Evolutionary conservation across 2,329 filamentous ascomycete genomes (phyloP).

Genomic region (Colletotrichum simmondsii): DNA sequence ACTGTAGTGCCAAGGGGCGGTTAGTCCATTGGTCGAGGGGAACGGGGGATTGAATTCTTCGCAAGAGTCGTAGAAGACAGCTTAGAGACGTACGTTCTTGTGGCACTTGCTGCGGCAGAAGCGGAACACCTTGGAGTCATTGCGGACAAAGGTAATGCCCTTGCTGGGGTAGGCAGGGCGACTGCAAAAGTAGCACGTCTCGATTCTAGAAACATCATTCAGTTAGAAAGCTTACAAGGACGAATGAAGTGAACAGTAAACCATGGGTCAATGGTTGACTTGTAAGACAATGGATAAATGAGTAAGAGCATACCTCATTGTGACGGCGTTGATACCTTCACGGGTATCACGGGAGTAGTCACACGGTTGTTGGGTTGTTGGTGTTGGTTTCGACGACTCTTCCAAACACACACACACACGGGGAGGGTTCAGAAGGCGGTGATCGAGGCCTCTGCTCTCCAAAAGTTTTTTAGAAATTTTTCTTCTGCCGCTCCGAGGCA

Average conservation of each 20-base stretch:
- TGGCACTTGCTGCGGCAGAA: constrained; percentile 72
- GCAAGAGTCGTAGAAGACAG: neutral
- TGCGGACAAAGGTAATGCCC: constrained; percentile 56
- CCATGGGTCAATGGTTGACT: neutral
- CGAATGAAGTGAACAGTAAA: neutral
- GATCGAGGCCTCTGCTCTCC: constrained; percentile 20
- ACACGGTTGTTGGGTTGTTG: neutral
- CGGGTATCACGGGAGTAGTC: constrained; percentile 26
- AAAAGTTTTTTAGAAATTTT: constrained; percentile 34
- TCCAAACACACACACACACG: constrained; percentile 6
- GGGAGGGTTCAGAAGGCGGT: constrained; percentile 28
- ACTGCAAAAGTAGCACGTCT: constrained; percentile 58
- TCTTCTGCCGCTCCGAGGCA: constrained; percentile 16
- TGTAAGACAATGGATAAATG: neutral
- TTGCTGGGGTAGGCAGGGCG: constrained; percentile 65
- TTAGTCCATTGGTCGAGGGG: neutral
- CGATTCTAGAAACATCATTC: constrained; percentile 47
- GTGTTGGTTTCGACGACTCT: constrained; percentile 22
- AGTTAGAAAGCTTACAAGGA: constrained; percentile 12
- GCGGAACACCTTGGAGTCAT: constrained; percentile 61
- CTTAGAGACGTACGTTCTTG: constrained; percentile 59
- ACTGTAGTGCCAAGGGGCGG: constrained; percentile 47
- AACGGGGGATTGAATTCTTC: neutral
- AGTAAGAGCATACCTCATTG: constrained; percentile 31
- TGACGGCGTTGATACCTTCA: constrained; percentile 30